Evolutionary conservation across 129 eudicot genomes (phyloP), one percentile per base, ranked within the genome.

Genomic region (Flaveria linearis): DNA sequence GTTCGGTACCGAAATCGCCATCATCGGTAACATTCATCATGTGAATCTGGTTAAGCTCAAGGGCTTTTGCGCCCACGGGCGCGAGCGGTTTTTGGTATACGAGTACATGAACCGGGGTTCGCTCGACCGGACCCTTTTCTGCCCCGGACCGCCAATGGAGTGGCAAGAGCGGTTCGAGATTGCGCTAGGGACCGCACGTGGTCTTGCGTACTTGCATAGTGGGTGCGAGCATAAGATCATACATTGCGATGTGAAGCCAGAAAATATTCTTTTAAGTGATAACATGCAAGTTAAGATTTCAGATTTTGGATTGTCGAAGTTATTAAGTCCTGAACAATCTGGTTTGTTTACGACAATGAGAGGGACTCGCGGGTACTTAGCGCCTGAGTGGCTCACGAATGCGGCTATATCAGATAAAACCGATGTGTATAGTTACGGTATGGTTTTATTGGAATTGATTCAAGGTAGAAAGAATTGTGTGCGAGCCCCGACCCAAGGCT

Each of bases 321-420:
- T 92, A 50, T 69, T 92, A 15, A 88, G 82, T 56, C 90, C 89
- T 1, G 96, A 92, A 68, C 92, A 92, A 78, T 92, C 98, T 5
- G 83, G 92, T 22, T 85, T 72, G 23, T 83, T 92, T 78, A 90
- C 98, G 0, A 92, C 98, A 11, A 92, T 92, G 98, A 81, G 98
- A 68, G 98, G 98, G 6, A 92, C 98, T 7, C 88, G 97, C 0
- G 97, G 97, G 28, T 91, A 91, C 71, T 87, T 91, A 8, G 97
- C 97, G 50, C 98, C 98, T 14, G 98, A 92, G 69, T 92, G 98
- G 98, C 95, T 92, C 12, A 92, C 96, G 11, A 92, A 92, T 78
- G 84, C 98, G 0, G 86, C 96, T 2, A 79, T 92, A 6, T 90
- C 96, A 0, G 96, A 92, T 22, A 92, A 86, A 75, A 92, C 98